These are phyloP conservation scores for Pleurotus giganteus DNA, from an alignment of 768 basidiomycete species.

Conservation along the genomic window DNA sequence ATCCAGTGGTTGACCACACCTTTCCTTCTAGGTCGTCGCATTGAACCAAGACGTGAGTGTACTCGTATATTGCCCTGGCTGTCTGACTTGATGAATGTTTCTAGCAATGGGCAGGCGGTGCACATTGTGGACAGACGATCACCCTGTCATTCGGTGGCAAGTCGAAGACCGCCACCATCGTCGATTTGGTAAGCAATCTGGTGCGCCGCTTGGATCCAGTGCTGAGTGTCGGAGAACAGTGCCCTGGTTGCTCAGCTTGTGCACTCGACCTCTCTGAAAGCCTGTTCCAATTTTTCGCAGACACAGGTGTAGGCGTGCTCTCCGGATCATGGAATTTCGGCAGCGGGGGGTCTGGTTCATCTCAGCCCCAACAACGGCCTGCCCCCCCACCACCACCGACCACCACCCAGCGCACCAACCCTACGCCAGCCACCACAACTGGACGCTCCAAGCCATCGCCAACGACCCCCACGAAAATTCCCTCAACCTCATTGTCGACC, in stretches of 20 bases:
- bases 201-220: background rate
- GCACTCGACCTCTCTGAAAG: slow-evolving; percentile 63
- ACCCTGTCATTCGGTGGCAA: slow-evolving; percentile 61
- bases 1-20: background rate
- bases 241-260: slow-evolving; percentile 57
- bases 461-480: background rate
- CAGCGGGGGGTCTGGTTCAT: slow-evolving; percentile 17
- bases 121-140: slow-evolving; percentile 58
- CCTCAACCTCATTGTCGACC: background rate
- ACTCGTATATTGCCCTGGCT: slow-evolving; percentile 12
- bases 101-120: slow-evolving; percentile 54
- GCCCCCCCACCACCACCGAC: slow-evolving; percentile 12
- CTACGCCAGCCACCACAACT: slow-evolving; percentile 13
- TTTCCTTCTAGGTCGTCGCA: slow-evolving; percentile 48
- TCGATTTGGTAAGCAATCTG: slow-evolving; percentile 49
- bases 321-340: slow-evolving; percentile 48
- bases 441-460: slow-evolving; percentile 11
- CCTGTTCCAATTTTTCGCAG: slow-evolving; percentile 53
- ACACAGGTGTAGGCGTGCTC: slow-evolving; percentile 41
- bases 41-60: slow-evolving; percentile 33
- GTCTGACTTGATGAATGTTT: slow-evolving; percentile 12
- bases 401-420: slow-evolving; percentile 13
- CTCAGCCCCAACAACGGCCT: slow-evolving; percentile 16
- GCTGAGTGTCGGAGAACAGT: slow-evolving; percentile 34
- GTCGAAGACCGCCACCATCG: slow-evolving; percentile 53